These are phyloP conservation scores for Solanum dulcamara DNA, from an alignment of 257 asterid species.

Conservation along the genomic window DNA sequence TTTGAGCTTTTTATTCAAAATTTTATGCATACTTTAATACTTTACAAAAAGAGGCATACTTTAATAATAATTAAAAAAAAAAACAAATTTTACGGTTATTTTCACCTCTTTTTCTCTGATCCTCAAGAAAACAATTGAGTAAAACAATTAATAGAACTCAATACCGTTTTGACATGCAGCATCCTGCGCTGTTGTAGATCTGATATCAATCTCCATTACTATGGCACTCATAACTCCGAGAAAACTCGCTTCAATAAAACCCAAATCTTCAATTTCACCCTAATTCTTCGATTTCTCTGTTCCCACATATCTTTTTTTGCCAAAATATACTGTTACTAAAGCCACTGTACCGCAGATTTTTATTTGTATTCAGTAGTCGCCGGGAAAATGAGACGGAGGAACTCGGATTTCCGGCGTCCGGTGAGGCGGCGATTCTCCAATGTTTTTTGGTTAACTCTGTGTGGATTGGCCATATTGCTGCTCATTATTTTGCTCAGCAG, in stretches of 20 bases:
- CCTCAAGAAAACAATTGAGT: too few relatives aligned
- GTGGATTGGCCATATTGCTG: constrained; percentile 50
- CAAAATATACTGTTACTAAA: not conserved
- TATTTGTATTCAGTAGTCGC: not conserved
- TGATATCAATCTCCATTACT: not conserved
- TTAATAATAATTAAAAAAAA: too few relatives aligned
- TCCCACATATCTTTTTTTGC: not conserved
- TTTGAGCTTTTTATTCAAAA: too few relatives aligned
- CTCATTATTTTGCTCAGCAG: constrained; percentile 52
- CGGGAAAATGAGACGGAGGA: constrained; percentile 66
- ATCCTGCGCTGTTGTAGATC: not conserved
- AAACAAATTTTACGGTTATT: too few relatives aligned
- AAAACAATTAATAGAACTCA: too few relatives aligned
- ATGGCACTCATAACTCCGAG: not conserved
- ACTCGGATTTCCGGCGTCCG: constrained; percentile 71
- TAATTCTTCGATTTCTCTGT: not conserved
- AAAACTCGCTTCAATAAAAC: not conserved
- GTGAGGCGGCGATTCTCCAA: constrained; percentile 62
- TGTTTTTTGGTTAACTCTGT: constrained; percentile 46
- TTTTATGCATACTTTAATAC: too few relatives aligned
- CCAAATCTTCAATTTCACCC: not conserved
- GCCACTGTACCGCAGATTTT: not conserved
- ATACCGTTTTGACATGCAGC: not conserved
- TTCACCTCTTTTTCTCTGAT: too few relatives aligned
- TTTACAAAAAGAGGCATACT: too few relatives aligned